Conservation (phyloP, 495 filamentous ascomycete genomes). For the Xylaria venustula region DNA sequence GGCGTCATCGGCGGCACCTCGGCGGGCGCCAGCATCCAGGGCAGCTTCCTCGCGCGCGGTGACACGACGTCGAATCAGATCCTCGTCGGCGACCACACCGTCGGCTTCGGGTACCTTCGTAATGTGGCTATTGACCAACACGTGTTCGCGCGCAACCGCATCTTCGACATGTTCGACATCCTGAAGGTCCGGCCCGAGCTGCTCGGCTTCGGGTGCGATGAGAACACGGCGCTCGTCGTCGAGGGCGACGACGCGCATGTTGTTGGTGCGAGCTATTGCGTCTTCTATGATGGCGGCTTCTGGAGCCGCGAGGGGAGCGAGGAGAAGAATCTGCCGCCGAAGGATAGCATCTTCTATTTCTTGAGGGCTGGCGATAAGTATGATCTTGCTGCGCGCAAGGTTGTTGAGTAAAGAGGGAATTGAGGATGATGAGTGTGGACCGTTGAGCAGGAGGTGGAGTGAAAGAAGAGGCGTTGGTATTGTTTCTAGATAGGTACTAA, state of each 20-base stretch:
- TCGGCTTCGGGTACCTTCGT: conserved; percentile 32
- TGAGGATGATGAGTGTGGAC: too few relatives aligned
- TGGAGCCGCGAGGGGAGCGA: conserved; percentile 14
- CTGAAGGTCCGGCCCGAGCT: conserved; percentile 34
- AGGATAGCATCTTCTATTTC: conserved; percentile 6
- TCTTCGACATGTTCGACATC: conserved; percentile 36
- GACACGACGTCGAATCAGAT: conserved; percentile 31
- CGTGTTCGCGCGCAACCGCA: conserved; percentile 30
- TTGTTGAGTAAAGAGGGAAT: conserved; percentile 11
- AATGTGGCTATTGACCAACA: conserved; percentile 35
- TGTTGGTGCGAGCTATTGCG: conserved; percentile 18
- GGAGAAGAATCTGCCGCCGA: conserved; percentile 9
- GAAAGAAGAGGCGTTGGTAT: too few relatives aligned
- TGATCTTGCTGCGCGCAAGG: conserved; percentile 8
- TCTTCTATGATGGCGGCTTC: conserved; percentile 23
- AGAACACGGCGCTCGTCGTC: conserved; percentile 35
- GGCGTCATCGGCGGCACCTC: conserved; percentile 33
- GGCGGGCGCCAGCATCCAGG: conserved; percentile 35
- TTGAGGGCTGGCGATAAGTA: conserved; percentile 13
- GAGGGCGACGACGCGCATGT: conserved; percentile 29
- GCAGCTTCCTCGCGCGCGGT: conserved; percentile 32
- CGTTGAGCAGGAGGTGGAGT: too few relatives aligned
- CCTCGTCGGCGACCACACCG: conserved; percentile 32
- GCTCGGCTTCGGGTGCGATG: conserved; percentile 32
- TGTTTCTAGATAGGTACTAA: too few relatives aligned